Conservation (phyloP, 371 early-diverging fungal species). For the Batkoa obscura region DNA sequence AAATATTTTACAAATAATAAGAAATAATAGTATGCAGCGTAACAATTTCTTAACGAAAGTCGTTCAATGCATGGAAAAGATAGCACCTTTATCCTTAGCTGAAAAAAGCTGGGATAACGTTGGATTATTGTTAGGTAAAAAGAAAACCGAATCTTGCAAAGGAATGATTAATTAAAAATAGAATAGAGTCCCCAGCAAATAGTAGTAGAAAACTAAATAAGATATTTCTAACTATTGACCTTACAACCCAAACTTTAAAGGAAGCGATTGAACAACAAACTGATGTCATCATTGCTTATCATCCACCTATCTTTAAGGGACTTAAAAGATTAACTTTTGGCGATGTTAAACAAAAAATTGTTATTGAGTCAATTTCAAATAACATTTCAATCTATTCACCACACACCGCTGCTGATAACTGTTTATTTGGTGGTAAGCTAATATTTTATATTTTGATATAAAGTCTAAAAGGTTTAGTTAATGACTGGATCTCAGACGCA, state of each 20-base stretch:
- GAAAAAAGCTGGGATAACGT: slow-evolving; percentile 92
- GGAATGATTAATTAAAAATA: slow-evolving; percentile 15
- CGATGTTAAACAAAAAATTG: slow-evolving; percentile 63
- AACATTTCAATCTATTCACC: slow-evolving; percentile 91
- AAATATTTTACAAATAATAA: too few species aligned
- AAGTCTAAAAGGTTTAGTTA: slow-evolving; percentile 19
- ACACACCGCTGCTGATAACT: slow-evolving; percentile 88
- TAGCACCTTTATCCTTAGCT: slow-evolving; percentile 58
- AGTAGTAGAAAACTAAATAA: slow-evolving; percentile 7
- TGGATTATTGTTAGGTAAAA: slow-evolving; percentile 74
- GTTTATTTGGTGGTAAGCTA: slow-evolving; percentile 46
- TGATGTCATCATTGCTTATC: slow-evolving; percentile 88
- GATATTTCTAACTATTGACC: slow-evolving; percentile 92
- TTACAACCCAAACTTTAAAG: slow-evolving; percentile 68
- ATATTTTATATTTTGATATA: neutral
- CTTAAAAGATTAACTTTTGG: slow-evolving; percentile 61
- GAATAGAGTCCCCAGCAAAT: too few species aligned
- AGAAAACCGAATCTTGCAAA: too few species aligned
- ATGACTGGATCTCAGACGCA: slow-evolving; percentile 64
- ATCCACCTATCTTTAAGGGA: slow-evolving; percentile 85
- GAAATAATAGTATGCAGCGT: too few species aligned
- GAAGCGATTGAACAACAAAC: slow-evolving; percentile 69
- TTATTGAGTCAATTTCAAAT: slow-evolving; percentile 58
- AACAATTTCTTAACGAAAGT: too few species aligned
- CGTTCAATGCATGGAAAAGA: slow-evolving; percentile 51